Evolutionary conservation across 164 flowering plant genomes (phyloP), one percentile per base, ranked within the genome.

Genomic region (Sedum album): DNA sequence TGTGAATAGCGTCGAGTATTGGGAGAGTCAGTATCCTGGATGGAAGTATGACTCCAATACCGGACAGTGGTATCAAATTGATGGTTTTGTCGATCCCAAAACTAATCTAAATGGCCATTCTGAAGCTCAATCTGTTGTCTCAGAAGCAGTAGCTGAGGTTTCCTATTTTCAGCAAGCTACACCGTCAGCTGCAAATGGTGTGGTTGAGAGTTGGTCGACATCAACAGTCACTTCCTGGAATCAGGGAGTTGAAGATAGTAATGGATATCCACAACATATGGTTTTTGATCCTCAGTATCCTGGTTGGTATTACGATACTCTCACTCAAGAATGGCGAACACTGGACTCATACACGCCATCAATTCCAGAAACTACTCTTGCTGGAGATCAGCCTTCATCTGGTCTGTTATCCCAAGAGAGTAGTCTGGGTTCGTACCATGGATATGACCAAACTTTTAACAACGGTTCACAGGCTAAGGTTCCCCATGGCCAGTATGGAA

Each of bases 81-180:
- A n/a, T n/a, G n/a, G n/a, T n/a, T n/a, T n/a, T n/a, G 81, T 36
- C 75, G 14, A 25, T 20, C 84, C 79, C 64, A 30, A 55, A 55
- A 82, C 64, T 53, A 65, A 11, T 48, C 62, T 65, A 57, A 82
- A 72, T 31, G 71, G 72, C n/a, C 60, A 66, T 60, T 67, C 71
- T 14, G 70, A 60, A 13, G 70, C 66, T 68, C 71, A 67, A 21
- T 73, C 78, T 21, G 74, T 72, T 44, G n/a, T n/a, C n/a, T n/a
- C n/a, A n/a, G n/a, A n/a, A n/a, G n/a, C n/a, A n/a, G n/a, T n/a
- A n/a, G n/a, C 88, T 3, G 89, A 87, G 67, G 78, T 81, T 72
- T 81, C 85, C 42, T 84, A 88, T 79, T 73, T 87, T 70, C 96
- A 88, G 75, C 86, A 88, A 73, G 73, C 80, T 9, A 64, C 86